Evolutionary conservation across 169 alveolate species (phyloP).

Genomic region (Plasmodium yoelii): DNA sequence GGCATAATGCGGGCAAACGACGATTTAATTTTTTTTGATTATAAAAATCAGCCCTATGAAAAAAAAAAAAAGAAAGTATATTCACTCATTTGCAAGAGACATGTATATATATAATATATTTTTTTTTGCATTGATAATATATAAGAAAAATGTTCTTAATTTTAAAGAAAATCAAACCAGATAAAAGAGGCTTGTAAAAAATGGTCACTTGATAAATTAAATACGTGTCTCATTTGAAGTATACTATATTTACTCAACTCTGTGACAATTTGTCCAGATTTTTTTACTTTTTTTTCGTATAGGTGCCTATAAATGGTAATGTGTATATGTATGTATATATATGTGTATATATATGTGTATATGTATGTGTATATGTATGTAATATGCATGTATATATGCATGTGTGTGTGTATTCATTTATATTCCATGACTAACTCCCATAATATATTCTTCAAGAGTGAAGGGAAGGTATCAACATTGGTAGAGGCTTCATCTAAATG

Average conservation of each 20-base stretch:
- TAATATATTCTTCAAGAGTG: slow-evolving; percentile 51
- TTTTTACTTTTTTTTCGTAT: slow-evolving; percentile 63
- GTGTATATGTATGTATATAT: neutral
- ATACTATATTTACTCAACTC: slow-evolving; percentile 71
- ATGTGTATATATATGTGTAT: neutral
- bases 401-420: neutral
- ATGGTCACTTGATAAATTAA: slow-evolving; percentile 70
- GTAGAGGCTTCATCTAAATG: slow-evolving; percentile 65
- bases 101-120: too few relatives aligned
- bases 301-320: slow-evolving; percentile 35
- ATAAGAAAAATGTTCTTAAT: neutral
- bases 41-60: slow-evolving; percentile 69
- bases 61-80: neutral
- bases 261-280: slow-evolving; percentile 46
- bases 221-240: slow-evolving; percentile 72
- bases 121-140: neutral
- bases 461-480: slow-evolving; percentile 57
- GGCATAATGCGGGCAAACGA: slow-evolving; percentile 68
- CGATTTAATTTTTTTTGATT: slow-evolving; percentile 75
- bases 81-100: neutral
- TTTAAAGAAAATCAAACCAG: slow-evolving; percentile 18
- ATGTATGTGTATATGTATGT: slow-evolving; percentile 5
- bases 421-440: slow-evolving; percentile 60
- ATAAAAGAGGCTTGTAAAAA: slow-evolving; percentile 67
- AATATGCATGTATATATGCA: neutral